These are phyloP conservation scores for Hemisphaericaspora lyxosophila DNA, from an alignment of 1,139 yeast genomes.

Conservation along the genomic window DNA sequence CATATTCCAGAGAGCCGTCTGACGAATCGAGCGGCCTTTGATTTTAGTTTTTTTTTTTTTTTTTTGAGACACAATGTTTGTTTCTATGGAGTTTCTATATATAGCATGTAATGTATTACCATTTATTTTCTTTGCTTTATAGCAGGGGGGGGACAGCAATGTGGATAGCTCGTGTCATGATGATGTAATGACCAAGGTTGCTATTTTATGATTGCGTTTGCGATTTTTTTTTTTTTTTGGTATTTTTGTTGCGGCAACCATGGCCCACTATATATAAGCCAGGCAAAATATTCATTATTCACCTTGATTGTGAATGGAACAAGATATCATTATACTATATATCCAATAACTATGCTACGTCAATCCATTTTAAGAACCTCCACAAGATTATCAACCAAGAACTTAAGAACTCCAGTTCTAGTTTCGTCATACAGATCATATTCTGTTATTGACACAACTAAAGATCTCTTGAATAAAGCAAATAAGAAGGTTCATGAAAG, in stretches of 20 bases:
- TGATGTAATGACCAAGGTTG: background rate
- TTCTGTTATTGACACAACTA: conserved; percentile 37
- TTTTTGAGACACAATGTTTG: background rate
- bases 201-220: background rate
- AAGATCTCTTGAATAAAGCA: conserved; percentile 21
- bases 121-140: too few relatives aligned
- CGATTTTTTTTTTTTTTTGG: background rate
- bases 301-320: background rate
- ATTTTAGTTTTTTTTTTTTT: background rate
- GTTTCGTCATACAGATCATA: conserved; percentile 13
- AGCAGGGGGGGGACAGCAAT: too few relatives aligned
- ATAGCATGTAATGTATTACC: background rate
- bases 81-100: background rate
- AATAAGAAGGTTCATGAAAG: conserved; percentile 10
- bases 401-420: background rate
- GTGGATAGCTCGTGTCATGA: too few relatives aligned
- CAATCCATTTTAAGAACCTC: background rate
- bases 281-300: background rate
- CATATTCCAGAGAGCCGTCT: conserved; percentile 24
- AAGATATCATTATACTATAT: background rate
- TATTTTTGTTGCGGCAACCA: background rate
- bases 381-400: background rate
- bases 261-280: too few relatives aligned
- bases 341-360: background rate
- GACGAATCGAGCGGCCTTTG: background rate